phyloP scores from a whole-genome alignment of 495 filamentous ascomycete species.

The Sabuloglossum arenarium region DNA sequence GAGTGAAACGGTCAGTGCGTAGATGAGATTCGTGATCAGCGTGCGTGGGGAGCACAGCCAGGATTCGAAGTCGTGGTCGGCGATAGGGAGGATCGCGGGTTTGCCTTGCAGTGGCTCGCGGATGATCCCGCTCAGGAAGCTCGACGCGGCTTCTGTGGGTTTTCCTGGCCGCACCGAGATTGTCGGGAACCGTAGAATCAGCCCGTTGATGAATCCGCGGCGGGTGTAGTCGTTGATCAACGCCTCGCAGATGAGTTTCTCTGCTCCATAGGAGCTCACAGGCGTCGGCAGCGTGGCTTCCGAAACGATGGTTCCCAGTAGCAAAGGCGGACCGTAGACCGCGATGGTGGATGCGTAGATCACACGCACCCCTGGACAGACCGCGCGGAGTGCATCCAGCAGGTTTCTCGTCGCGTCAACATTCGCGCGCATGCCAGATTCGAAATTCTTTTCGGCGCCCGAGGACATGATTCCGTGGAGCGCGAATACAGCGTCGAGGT shows the following conservation, averaged over 20 bases:
- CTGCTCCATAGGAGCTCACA: conserved; percentile 49
- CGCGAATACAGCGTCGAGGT: conserved; percentile 44
- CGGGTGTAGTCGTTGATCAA: conserved; percentile 60
- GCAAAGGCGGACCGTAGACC: conserved; percentile 38
- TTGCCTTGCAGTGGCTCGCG: conserved; percentile 15
- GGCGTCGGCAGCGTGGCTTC: conserved; percentile 44
- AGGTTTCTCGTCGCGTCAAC: conserved; percentile 46
- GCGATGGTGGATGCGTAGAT: conserved; percentile 41
- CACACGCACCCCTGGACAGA: conserved; percentile 38
- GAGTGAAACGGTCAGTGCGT: conserved; percentile 28
- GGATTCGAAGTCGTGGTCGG: conserved; percentile 32
- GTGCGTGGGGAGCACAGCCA: conserved; percentile 50
- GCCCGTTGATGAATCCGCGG: conserved; percentile 43
- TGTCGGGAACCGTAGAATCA: conserved; percentile 50
- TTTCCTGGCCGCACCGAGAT: conserved; percentile 53
- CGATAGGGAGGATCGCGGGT: conserved; percentile 22
- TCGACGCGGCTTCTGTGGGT: conserved; percentile 54
- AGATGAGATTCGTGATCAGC: conserved; percentile 48
- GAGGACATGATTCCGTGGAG: conserved; percentile 80
- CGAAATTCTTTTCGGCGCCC: conserved; percentile 53
- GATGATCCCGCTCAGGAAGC: conserved; percentile 55
- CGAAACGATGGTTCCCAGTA: conserved; percentile 22
- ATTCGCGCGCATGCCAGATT: conserved; percentile 53
- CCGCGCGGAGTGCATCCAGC: conserved; percentile 35
- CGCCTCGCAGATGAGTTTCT: conserved; percentile 58